Evolutionary conservation across 345 rosid genomes (phyloP).

Genomic region (Nephelium lappaceum): DNA sequence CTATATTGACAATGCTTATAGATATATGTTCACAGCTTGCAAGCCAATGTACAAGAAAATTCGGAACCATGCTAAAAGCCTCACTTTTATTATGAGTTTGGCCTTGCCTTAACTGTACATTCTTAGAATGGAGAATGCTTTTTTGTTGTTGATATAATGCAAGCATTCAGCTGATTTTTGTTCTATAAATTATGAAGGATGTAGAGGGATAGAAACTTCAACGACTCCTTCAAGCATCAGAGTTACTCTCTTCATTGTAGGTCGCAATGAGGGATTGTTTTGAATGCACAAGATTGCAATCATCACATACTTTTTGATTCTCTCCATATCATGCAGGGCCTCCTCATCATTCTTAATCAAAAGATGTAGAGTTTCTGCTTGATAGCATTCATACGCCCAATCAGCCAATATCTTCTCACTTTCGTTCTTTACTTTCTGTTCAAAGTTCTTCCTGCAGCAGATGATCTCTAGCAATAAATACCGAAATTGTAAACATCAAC

Average conservation of each 20-base stretch:
- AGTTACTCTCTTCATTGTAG: constrained; percentile 44
- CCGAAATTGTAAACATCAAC: constrained; percentile 53
- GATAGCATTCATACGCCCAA: constrained; percentile 55
- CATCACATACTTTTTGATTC: constrained; percentile 43
- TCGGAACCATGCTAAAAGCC: too few species aligned
- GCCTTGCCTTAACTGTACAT: too few species aligned
- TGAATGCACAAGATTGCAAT: constrained; percentile 63
- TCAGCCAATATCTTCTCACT: constrained; percentile 32
- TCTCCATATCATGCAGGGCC: constrained; percentile 34
- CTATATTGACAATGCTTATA: too few species aligned
- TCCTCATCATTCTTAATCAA: constrained; percentile 44
- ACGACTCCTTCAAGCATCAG: constrained; percentile 43
- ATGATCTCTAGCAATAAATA: constrained; percentile 41
- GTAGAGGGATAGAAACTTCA: constrained; percentile 36
- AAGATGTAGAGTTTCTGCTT: constrained; percentile 24
- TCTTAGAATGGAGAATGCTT: too few species aligned
- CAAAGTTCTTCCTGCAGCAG: constrained; percentile 34
- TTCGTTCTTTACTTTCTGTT: constrained; percentile 14
- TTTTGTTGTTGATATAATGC: too few species aligned
- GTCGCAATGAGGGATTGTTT: constrained; percentile 47
- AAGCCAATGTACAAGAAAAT: too few species aligned
- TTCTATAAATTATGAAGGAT: constrained; percentile 23
- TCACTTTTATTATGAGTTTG: too few species aligned
- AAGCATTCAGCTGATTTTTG: too few species aligned
- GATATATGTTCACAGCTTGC: too few species aligned